Percentiles rank a stretch among this genome's conserved stretches.
Conservation (phyloP, 495 filamentous ascomycete species). For the Mycothermus thermophilus region DNA sequence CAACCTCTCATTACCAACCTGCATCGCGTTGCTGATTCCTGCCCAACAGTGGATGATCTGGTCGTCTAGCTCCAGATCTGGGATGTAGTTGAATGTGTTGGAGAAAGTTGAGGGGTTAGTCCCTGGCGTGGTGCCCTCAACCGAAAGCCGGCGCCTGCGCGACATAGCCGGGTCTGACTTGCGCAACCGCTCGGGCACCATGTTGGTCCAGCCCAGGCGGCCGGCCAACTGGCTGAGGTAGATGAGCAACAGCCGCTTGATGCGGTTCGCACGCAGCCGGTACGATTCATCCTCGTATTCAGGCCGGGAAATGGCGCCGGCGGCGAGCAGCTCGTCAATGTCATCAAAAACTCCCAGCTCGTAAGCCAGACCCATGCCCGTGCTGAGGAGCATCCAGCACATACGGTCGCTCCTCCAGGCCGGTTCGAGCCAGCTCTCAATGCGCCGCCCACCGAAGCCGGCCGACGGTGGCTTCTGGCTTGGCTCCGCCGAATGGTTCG, state of each 20-base stretch:
- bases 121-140: conserved; percentile 40
- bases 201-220: conserved; percentile 83
- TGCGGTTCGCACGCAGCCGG: conserved; percentile 61
- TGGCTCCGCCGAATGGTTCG: conserved; percentile 26
- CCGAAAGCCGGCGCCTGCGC: conserved; percentile 30
- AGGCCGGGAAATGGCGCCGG: conserved; percentile 40
- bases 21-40: conserved; percentile 78
- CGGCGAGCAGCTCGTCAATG: conserved; percentile 45
- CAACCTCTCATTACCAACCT: conserved; percentile 66
- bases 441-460: conserved; percentile 51
- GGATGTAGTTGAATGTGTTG: conserved; percentile 42
- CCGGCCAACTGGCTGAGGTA: conserved; percentile 86
- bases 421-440: conserved; percentile 90
- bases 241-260: conserved; percentile 73
- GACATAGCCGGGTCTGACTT: conserved; percentile 33
- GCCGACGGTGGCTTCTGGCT: conserved; percentile 4
- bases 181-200: conserved; percentile 58
- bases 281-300: conserved; percentile 58
- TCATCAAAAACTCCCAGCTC: conserved; percentile 93
- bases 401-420: conserved; percentile 94
- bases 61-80: conserved; percentile 49
- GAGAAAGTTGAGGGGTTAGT: conserved; percentile 37
- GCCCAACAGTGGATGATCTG: conserved; percentile 86
- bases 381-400: conserved; percentile 96
- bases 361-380: conserved; percentile 74